Percentiles rank a stretch among this genome's conserved stretches.
Evolutionary conservation across 306 rosid species (phyloP).

Genomic region (Trichosanthes cucumerina): DNA sequence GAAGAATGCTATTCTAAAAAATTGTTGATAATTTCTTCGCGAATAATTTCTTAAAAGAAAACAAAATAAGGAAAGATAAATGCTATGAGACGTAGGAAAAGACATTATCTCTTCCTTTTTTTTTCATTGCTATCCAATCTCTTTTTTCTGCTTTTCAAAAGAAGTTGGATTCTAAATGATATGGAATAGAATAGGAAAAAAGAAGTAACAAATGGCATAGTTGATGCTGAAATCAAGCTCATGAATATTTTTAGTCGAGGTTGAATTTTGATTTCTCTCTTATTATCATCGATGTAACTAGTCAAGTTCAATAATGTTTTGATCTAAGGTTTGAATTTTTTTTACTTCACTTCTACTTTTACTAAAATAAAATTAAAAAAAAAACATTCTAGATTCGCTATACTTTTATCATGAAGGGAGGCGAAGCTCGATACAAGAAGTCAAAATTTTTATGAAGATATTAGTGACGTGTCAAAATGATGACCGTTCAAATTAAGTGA

Average conservation of each 20-base stretch:
- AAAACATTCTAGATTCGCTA: background rate
- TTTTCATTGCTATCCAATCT: background rate
- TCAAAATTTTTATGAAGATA: background rate
- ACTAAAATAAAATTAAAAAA: too few species aligned
- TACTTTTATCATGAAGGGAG: background rate
- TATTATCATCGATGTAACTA: too few species aligned
- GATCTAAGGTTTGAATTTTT: background rate
- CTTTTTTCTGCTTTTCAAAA: background rate
- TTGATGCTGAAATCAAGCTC: background rate
- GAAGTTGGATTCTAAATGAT: conserved; percentile 5
- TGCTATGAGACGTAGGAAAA: background rate
- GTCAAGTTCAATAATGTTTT: too few species aligned
- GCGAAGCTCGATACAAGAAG: background rate
- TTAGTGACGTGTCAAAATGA: background rate
- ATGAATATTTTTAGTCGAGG: background rate
- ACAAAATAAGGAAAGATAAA: background rate
- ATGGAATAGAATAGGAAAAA: background rate
- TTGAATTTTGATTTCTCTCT: too few species aligned
- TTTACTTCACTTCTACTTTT: background rate
- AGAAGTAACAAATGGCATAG: background rate
- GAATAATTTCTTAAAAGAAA: background rate
- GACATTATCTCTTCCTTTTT: background rate
- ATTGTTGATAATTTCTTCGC: background rate
- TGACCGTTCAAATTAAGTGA: background rate
- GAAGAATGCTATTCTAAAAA: too few species aligned